Evolutionary conservation across 2,329 filamentous ascomycete genomes (phyloP), one percentile per base, ranked within the genome.

Genomic region (Madurella mycetomatis): DNA sequence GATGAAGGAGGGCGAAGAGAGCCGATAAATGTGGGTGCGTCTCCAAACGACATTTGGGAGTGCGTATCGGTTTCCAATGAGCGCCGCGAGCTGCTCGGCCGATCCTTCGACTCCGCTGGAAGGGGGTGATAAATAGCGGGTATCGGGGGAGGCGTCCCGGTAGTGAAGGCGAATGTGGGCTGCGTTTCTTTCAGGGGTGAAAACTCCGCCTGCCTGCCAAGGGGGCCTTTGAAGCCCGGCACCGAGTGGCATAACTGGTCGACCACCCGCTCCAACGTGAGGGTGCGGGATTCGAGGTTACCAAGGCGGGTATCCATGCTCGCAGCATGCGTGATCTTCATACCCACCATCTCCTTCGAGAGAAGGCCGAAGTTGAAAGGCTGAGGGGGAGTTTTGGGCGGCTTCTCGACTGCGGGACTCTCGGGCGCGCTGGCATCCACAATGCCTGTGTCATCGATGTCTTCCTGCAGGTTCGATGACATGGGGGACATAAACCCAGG

Each of bases 291-390:
- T 62, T 85, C 83, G 9, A 85, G 68, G 13, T 67, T 67, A 9
- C 70, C 70, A 16, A 85, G 72, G 12, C 82, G 74, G 9, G 75
- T 74, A 61, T 84, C 81, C 9, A 84, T 64, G 59, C 72, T 78
- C 11, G 74, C 76, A 15, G 76, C 77, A 59, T 81, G 73, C 1
- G 80, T 82, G 55, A 83, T 83, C 62, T 79, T 83, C 78, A 81
- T 80, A 30, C 73, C 76, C 0, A 74, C 71, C 68, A 78, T 73
- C 59, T 75, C 73, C 45, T 73, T 74, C 64, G 76, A 71, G 17
- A 80, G 67, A 18, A 76, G 70, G 4, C 75, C 77, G 63, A 84
- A 84, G 54, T 76, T 73, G 60, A 84, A 84, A 0, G 81, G 77
- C 52, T 81, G 74, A 2, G 74, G 72, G 8, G 73, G 73, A 34